These are phyloP conservation scores for Sorghum bicolor DNA, from an alignment of 176 grass and related monocot genomes.

Conservation along the genomic window DNA sequence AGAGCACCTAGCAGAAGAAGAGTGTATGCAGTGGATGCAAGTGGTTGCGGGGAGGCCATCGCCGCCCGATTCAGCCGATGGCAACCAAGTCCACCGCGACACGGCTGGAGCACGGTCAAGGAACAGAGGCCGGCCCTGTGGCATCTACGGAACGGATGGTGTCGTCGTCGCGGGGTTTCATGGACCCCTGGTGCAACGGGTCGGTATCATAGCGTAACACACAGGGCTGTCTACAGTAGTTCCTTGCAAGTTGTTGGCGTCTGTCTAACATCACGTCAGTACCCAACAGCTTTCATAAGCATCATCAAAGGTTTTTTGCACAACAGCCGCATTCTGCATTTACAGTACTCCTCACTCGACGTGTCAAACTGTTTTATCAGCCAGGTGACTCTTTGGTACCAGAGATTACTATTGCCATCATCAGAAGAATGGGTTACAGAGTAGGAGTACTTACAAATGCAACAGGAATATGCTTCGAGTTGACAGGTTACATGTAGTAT, in stretches of 20 bases:
- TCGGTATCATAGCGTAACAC: neutral
- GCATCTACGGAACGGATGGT: neutral
- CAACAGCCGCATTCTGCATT: neutral
- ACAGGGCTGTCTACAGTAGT: neutral
- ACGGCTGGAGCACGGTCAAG: neutral
- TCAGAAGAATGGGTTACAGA: too few relatives aligned
- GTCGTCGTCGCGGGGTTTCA: neutral
- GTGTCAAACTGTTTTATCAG: neutral
- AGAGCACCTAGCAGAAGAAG: neutral
- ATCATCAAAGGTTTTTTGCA: neutral
- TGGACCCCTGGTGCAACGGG: neutral
- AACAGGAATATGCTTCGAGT: conserved; percentile 10
- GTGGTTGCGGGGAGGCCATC: conserved; percentile 34
- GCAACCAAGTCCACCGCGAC: neutral
- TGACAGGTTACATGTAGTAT: conserved; percentile 23
- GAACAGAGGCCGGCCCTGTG: neutral
- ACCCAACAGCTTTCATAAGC: neutral
- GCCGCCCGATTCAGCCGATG: too few relatives aligned
- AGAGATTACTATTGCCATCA: neutral
- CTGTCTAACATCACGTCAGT: neutral
- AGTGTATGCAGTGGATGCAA: neutral
- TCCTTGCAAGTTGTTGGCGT: neutral
- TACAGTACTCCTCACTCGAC: neutral
- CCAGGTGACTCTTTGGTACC: neutral
- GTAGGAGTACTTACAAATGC: conserved; percentile 3